phyloP scores from a whole-genome alignment of 805 yeast genomes.

The Starmerella floris region DNA sequence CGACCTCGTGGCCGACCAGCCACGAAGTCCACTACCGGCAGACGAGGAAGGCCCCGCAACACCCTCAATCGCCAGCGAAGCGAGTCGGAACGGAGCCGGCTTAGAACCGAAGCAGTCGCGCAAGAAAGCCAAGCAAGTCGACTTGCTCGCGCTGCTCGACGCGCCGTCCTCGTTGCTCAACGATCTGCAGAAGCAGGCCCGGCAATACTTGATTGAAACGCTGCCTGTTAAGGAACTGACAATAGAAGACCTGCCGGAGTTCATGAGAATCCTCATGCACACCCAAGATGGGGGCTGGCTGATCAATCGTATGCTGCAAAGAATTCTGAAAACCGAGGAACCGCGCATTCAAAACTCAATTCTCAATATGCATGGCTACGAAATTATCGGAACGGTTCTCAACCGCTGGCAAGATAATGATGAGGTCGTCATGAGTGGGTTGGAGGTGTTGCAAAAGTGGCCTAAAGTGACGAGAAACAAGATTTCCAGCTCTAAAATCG shows the following conservation, averaged over 20 bases:
- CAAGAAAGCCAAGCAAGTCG: conserved; percentile 2
- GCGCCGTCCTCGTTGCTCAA: conserved; percentile 8
- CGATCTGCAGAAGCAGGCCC: conserved; percentile 1
- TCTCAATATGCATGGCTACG: conserved; percentile 75
- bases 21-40: not conserved
- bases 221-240: conserved; percentile 41
- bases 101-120: not conserved
- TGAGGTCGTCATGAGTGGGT: conserved; percentile 35
- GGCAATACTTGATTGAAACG: conserved; percentile 20
- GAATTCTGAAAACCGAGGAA: conserved; percentile 46
- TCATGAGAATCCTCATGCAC: conserved; percentile 71
- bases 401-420: conserved; percentile 31
- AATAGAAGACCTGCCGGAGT: conserved; percentile 54
- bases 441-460: conserved; percentile 49
- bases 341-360: conserved; percentile 42
- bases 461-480: conserved; percentile 66
- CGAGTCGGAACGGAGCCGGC: not conserved
- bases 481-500: conserved; percentile 61
- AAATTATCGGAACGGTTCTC: conserved; percentile 53
- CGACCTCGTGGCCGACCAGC: not conserved
- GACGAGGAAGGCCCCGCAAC: not conserved
- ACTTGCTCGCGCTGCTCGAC: conserved; percentile 14
- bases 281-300: conserved; percentile 33
- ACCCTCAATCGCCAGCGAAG: not conserved
- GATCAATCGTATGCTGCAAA: conserved; percentile 49